Base-by-base conservation (phyloP, 2,329 filamentous ascomycete genomes). In the Aurifilum marmelostoma region DNA sequence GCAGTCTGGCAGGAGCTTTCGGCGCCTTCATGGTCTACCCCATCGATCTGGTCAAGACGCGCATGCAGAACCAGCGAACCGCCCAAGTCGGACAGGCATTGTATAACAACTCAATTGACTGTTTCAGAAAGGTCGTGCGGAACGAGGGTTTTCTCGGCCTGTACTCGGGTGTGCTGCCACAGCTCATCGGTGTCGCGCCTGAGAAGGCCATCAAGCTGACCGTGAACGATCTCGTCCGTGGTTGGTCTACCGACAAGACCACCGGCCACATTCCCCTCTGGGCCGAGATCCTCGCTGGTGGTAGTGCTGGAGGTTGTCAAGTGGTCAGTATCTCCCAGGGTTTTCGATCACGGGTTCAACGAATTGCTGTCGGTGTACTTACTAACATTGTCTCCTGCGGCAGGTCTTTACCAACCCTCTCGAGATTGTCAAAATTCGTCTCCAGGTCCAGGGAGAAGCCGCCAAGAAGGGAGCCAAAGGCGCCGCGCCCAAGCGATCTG, bases 191-290 rank as follows among this genome's bases (percentile, higher is more conserved):
- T 80, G 96, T 99, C 60, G 96, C 96, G n/a, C 96, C 96, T 1
- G 96, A 99, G 80, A 99, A 99, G 85, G 96, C 96, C 74, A 99
- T 99, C 83, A 99, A 99, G 84, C 88, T 99, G 72, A 99, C 96
- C 0, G 94, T 99, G 76, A 99, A 99, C 81, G 96, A 99, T 78
- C 82, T 99, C 67, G 93, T 97, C 29, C 91, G 96, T 76, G 86
- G 87, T 11, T 85, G 87, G 73, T 91, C 94, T 76, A 92, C 90
- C 3, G 90, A 93, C 76, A 88, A 89, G 76, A 87, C 93, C 72
- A 89, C 87, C 56, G 91, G 92, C 63, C 83, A 88, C 69, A 97
- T 99, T 76, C 86, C 84, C 76, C 81, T 88, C 75, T 82, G 84
- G 39, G 84, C 89, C 71, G 96, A 99, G 82, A 83, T 98, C 71